Conservation (phyloP, 345 rosid genomes). For the rapeseed (Brassica napus) region DNA sequence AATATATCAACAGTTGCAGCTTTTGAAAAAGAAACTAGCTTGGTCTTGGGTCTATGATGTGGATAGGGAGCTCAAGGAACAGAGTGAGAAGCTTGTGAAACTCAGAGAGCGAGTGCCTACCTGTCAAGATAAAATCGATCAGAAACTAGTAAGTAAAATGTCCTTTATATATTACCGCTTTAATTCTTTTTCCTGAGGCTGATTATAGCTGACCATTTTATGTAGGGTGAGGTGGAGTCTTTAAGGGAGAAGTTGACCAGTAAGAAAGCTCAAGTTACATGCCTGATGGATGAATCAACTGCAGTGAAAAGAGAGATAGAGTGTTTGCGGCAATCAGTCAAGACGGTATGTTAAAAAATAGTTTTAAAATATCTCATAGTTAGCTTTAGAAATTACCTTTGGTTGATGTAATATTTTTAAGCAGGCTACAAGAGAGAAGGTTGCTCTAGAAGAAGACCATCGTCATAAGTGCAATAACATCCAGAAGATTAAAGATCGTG, state of each 20-base stretch:
- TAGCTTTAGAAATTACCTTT: neutral
- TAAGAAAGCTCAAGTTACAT: conserved; percentile 64
- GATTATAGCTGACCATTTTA: conserved; percentile 13
- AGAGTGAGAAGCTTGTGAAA: conserved; percentile 50
- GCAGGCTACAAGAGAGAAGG: conserved; percentile 70
- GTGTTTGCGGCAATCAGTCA: conserved; percentile 50
- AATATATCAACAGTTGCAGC: conserved; percentile 59
- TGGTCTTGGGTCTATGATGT: conserved; percentile 91
- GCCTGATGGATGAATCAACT: conserved; percentile 61
- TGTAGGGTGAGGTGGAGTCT: conserved; percentile 55
- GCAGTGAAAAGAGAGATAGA: conserved; percentile 65
- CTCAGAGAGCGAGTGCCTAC: conserved; percentile 71
- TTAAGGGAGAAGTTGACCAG: conserved; percentile 47
- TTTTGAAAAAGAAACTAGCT: conserved; percentile 75
- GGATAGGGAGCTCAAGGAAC: conserved; percentile 63
- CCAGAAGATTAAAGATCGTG: conserved; percentile 44
- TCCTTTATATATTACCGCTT: neutral
- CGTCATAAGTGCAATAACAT: conserved; percentile 44
- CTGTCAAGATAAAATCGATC: conserved; percentile 81
- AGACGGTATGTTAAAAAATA: conserved; percentile 56
- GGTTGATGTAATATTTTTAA: conserved; percentile 12
- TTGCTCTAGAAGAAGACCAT: conserved; percentile 58
- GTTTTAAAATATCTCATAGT: neutral
- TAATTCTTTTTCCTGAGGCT: too few relatives aligned
- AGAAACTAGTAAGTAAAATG: conserved; percentile 52